Conservation (phyloP, 2,329 filamentous ascomycete genomes). For the Tolypocladium ovalisporum region DNA sequence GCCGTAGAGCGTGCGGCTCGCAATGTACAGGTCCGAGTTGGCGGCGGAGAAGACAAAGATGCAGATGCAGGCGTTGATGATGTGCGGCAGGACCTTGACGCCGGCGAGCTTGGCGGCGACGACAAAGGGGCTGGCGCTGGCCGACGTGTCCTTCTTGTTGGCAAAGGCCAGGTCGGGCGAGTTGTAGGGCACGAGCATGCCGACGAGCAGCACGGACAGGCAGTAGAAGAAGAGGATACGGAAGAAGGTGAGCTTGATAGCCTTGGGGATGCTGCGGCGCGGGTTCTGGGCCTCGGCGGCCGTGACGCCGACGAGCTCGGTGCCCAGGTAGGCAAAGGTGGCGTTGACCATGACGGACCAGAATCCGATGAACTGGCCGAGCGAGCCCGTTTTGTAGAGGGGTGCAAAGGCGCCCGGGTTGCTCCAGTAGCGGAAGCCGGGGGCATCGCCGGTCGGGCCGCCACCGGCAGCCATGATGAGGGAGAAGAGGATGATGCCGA, state of each 20-base stretch:
- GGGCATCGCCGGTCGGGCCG: constrained; percentile 49
- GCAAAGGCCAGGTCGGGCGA: constrained; percentile 47
- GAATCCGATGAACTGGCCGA: constrained; percentile 48
- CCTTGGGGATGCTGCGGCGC: constrained; percentile 62
- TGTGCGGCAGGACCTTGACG: constrained; percentile 51
- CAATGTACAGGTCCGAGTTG: constrained; percentile 71
- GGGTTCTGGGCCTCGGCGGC: constrained; percentile 74
- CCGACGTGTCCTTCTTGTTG: constrained; percentile 25
- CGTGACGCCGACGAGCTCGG: constrained; percentile 67
- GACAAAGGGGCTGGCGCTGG: constrained; percentile 58
- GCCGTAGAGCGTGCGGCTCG: constrained; percentile 61
- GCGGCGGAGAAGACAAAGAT: constrained; percentile 68
- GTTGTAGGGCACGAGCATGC: constrained; percentile 69
- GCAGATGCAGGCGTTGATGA: constrained; percentile 65
- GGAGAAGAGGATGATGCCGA: constrained; percentile 55
- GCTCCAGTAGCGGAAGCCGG: constrained; percentile 57
- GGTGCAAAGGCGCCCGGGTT: constrained; percentile 38
- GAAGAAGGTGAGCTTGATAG: constrained; percentile 72
- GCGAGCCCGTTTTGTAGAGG: constrained; percentile 13
- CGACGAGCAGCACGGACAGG: constrained; percentile 61
- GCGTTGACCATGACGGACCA: constrained; percentile 67
- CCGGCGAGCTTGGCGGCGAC: constrained; percentile 57
- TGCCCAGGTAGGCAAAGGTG: constrained; percentile 69
- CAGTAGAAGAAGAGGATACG: constrained; percentile 76
- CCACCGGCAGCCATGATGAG: constrained; percentile 55